These are phyloP conservation scores for Abrus precatorius DNA, from an alignment of 306 rosid genomes.

Conservation along the genomic window DNA sequence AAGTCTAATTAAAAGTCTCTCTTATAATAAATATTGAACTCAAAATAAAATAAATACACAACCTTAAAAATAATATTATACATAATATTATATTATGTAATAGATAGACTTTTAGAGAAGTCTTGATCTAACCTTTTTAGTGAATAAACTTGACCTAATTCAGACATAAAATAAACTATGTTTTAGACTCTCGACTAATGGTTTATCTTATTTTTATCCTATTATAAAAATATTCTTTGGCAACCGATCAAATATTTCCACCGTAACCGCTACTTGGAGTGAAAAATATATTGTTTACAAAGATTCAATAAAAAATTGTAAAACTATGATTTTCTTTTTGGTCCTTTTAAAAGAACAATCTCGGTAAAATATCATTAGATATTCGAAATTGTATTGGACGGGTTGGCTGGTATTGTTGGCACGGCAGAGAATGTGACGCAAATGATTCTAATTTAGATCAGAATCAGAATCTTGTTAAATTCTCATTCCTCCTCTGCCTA, in stretches of 20 bases:
- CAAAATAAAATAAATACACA: too few relatives aligned
- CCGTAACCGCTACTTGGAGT: not conserved
- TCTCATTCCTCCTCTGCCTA: conserved; percentile 14
- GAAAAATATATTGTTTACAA: conserved; percentile 2
- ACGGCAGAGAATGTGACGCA: conserved; percentile 35
- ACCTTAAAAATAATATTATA: too few relatives aligned
- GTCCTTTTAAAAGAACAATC: not conserved
- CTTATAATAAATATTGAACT: too few relatives aligned
- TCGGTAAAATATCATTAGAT: not conserved
- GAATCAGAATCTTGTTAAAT: conserved; percentile 38
- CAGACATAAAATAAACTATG: too few relatives aligned
- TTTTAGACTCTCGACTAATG: too few relatives aligned
- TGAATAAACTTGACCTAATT: too few relatives aligned
- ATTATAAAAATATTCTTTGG: too few relatives aligned
- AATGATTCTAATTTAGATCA: conserved; percentile 36
- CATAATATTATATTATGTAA: too few relatives aligned
- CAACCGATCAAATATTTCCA: not conserved
- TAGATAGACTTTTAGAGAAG: too few relatives aligned
- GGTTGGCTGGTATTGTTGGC: conserved; percentile 34
- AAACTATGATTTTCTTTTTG: not conserved
- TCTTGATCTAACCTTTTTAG: too few relatives aligned
- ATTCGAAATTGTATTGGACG: not conserved
- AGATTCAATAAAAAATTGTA: not conserved
- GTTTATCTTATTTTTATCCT: too few relatives aligned
- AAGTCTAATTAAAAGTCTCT: too few relatives aligned